Base-by-base conservation (phyloP, 306 rosid genomes). In the Phaseolus lunatus region DNA sequence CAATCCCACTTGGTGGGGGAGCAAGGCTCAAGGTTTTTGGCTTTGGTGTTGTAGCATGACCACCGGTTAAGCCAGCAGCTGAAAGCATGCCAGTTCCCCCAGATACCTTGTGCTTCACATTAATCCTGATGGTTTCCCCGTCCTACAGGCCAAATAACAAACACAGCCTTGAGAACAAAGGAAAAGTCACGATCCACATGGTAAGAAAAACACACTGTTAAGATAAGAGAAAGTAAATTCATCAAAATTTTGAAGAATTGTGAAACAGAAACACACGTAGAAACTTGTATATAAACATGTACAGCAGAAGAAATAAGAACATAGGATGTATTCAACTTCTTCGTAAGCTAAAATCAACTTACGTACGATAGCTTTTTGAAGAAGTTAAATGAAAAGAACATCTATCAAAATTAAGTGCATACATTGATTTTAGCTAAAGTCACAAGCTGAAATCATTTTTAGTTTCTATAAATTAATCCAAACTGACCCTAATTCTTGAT, bases 101-200 rank as follows among this genome's bases (percentile, higher is more conserved):
- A 54, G 97, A 68, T 54, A 84, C 78, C 82, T 96, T 96, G 50
- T 72, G 93, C 86, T 96, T 96, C 84, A 96, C 99, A 83, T 87
- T 96, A 81, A 96, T 96, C 88, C 96, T 85, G 61, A 96, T 96
- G 61, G 99, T 96, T 84, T 96, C 99, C 58, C 99, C 99, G 77
- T 92, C 99, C 99, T 96, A 73, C 45, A 76, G 33, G 37, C 80
- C 86, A 72, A 64, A 41, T 1, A 11, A 81, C 26, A 29, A 7
- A 43, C 13, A 33, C 53, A 53, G 23, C 73, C 53, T 76, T 33
- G 70, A 73, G 72, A 29, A 47, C 27, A 58, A 31, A 76, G 41
- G 66, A 77, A 66, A 76, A 75, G 13, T 19, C 59, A 18, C 7
- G 77, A 70, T 27, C 59, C 54, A 29, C 12, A 44, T 11, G 19